These are phyloP conservation scores for Eucalyptus regnans DNA, from an alignment of 345 rosid genomes.

Conservation along the genomic window DNA sequence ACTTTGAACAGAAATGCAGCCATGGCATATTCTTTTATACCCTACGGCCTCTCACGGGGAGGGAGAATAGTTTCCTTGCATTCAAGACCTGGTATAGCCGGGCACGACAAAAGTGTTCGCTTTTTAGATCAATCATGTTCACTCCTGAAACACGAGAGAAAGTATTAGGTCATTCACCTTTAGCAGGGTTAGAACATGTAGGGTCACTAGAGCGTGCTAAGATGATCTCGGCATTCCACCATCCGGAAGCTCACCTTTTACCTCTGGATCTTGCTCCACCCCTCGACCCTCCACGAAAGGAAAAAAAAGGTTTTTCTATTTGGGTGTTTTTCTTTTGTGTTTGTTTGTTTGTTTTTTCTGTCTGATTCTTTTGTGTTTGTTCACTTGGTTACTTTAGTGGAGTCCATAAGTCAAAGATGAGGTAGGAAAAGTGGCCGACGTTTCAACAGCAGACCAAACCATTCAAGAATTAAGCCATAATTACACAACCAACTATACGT, in stretches of 20 bases:
- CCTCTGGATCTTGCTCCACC: neutral
- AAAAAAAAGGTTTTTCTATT: neutral
- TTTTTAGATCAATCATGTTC: neutral
- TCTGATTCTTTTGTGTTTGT: neutral
- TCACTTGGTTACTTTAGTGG: neutral
- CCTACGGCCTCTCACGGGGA: neutral
- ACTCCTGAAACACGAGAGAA: neutral
- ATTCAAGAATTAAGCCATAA: neutral
- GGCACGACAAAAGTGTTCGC: neutral
- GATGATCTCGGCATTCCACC: neutral
- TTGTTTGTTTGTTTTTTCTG: neutral
- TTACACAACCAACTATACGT: neutral
- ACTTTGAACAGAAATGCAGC: neutral
- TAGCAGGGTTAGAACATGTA: neutral
- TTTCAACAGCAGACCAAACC: neutral
- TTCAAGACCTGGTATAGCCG: neutral
- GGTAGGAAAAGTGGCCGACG: neutral
- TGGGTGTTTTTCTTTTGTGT: neutral
- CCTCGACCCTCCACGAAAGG: neutral
- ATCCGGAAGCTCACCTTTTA: neutral
- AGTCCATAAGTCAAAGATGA: neutral
- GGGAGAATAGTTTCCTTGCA: neutral
- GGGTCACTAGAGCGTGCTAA: neutral
- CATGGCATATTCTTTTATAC: neutral
- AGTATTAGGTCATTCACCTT: neutral